Evolutionary conservation across 2,329 filamentous ascomycete species (phyloP).

Genomic region (Elsinoe batatas): DNA sequence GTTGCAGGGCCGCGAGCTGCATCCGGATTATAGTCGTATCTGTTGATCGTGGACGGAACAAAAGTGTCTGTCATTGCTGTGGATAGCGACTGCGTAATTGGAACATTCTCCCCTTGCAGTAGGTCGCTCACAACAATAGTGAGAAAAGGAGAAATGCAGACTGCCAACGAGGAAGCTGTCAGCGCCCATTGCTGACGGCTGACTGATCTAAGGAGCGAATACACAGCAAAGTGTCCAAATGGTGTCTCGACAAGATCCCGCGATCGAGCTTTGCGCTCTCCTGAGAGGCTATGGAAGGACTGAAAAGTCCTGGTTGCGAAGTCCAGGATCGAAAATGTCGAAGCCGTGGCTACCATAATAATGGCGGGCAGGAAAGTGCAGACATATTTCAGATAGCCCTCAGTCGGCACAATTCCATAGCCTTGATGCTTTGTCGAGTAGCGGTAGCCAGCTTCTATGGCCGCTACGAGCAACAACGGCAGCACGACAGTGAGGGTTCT

Average conservation of each 20-base stretch:
- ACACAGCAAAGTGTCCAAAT: neutral
- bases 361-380: neutral
- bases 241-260: neutral
- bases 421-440: neutral
- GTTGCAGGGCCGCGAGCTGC: neutral
- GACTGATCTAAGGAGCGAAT: neutral
- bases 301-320: neutral
- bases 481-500: neutral
- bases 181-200: neutral
- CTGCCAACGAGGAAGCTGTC: neutral
- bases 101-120: neutral
- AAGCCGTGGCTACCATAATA: neutral
- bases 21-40: neutral
- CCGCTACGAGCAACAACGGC: neutral
- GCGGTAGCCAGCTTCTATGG: neutral
- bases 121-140: neutral
- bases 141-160: neutral
- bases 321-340: neutral
- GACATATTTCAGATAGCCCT: neutral
- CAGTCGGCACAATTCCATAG: neutral
- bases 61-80: neutral
- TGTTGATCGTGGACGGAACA: neutral
- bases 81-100: neutral
- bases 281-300: neutral
- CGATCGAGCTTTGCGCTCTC: neutral